These are phyloP conservation scores for Groenewaldozyma sp. DNA, from an alignment of 1,139 yeast species.

Conservation along the genomic window DNA sequence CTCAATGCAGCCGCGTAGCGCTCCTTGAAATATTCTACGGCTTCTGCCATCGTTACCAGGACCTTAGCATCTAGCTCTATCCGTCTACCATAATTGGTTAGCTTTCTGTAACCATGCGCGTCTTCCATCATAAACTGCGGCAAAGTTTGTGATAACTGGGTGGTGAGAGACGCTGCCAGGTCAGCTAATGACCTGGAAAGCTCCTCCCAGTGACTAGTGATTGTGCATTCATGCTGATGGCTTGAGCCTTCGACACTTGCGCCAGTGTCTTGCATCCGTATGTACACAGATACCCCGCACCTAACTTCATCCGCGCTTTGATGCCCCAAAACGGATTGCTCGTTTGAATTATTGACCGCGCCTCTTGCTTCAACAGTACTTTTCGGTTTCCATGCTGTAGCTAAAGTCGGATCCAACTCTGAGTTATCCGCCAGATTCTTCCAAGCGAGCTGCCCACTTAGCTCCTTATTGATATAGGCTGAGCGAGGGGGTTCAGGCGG, in stretches of 20 bases:
- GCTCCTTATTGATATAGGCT: background rate
- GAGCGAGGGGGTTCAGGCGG: background rate
- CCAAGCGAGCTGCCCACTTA: background rate
- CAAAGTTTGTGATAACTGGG: constrained; percentile 11
- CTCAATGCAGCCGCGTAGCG: constrained; percentile 17
- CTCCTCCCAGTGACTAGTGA: constrained; percentile 24
- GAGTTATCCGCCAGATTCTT: background rate
- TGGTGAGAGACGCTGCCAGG: constrained; percentile 15
- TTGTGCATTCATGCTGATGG: constrained; percentile 1
- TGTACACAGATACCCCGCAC: background rate
- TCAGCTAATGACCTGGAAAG: constrained; percentile 19
- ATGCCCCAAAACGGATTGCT: background rate
- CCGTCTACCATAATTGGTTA: background rate
- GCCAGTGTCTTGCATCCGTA: background rate
- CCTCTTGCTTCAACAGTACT: background rate
- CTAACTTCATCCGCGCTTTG: background rate
- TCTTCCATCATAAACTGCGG: constrained; percentile 12
- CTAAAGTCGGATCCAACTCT: background rate
- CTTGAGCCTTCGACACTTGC: background rate
- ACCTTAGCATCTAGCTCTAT: constrained; percentile 5
- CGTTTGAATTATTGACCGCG: background rate
- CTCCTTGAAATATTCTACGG: constrained; percentile 17
- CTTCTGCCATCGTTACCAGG: constrained; percentile 12
- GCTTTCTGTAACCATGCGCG: background rate
- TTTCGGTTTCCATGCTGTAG: background rate